Conservation (phyloP, 2,329 filamentous ascomycete genomes). For the Alternaria metachromatica region DNA sequence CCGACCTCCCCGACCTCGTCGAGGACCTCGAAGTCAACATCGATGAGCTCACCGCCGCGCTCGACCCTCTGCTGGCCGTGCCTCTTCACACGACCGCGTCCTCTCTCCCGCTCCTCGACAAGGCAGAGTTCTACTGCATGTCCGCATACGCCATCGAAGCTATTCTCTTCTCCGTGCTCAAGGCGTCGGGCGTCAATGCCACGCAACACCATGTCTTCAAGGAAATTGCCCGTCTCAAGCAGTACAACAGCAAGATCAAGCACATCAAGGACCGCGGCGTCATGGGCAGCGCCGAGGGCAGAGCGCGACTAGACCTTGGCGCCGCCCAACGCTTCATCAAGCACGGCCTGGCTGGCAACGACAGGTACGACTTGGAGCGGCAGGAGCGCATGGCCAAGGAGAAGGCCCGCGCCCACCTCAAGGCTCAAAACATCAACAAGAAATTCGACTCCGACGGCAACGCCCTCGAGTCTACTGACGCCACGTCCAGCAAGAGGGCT, state of each 20-base stretch:
- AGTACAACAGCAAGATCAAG: slow-evolving; percentile 94
- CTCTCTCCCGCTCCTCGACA: slow-evolving; percentile 89
- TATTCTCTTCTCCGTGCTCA: slow-evolving; percentile 81
- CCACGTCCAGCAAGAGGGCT: slow-evolving; percentile 35
- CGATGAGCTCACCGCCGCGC: slow-evolving; percentile 75
- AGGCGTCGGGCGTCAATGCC: slow-evolving; percentile 78
- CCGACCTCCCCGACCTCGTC: slow-evolving; percentile 69
- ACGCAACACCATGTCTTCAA: slow-evolving; percentile 83
- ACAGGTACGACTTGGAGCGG: slow-evolving; percentile 52
- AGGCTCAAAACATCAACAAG: slow-evolving; percentile 31
- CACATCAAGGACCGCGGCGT: slow-evolving; percentile 61
- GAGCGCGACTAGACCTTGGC: slow-evolving; percentile 67
- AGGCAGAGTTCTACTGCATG: slow-evolving; percentile 91
- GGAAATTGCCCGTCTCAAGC: slow-evolving; percentile 84
- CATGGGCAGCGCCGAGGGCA: slow-evolving; percentile 58
- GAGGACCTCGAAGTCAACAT: slow-evolving; percentile 79
- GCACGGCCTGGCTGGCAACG: slow-evolving; percentile 69
- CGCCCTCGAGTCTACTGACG: slow-evolving; percentile 16
- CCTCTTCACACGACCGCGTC: slow-evolving; percentile 71
- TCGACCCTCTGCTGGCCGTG: slow-evolving; percentile 74
- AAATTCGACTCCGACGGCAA: slow-evolving; percentile 40
- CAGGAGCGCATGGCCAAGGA: slow-evolving; percentile 47
- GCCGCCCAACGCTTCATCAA: slow-evolving; percentile 84
- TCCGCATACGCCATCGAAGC: slow-evolving; percentile 90
- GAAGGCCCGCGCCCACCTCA: slow-evolving; percentile 32